Base-by-base conservation (phyloP, 176 grass and related monocot species). In the Puya raimondii region DNA sequence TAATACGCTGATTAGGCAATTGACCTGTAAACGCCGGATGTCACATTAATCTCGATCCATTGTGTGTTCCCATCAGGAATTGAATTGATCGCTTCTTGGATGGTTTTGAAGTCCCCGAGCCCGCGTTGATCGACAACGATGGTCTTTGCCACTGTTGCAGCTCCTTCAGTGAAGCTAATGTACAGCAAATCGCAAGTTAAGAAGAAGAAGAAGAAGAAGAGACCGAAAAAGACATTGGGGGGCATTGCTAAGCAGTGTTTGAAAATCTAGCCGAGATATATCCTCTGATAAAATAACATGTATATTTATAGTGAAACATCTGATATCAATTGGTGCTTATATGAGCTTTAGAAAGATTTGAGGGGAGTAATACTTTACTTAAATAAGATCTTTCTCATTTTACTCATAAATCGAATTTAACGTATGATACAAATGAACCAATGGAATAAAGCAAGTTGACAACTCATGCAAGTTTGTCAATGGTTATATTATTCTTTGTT, bases 1-100 rank as follows among this genome's bases (percentile, higher is more conserved):
- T 33, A 33, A 33, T 5, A 5, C 4, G 29, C 29, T 33, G 29
- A 66, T 64, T 42, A 51, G 68, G 63, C 18, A 57, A 68, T 78
- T 23, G 11, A 75, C 72, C 22, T 76, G 65, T 82, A 81, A 64
- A 23, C 20, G 16, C 79, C 79, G 68, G 64, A 27, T 29, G 48
- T 53, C 16, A 81, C 20, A 12, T 47, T 29, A 64, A 81, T 27
- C 12, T 50, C 51, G 53, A 76, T 75, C 72, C 72, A 81, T 50
- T 75, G 33, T 8, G 9, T 47, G 21, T 81, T 81, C n/a, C 64
- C 64, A 13, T 76, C 72, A 51, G 79, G 72, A 21, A 81, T 50
- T 50, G 79, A 69, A 51, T 81, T 50, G 33, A 81, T 49, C 15
- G 72, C 79, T 17, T 21, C 50, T 51, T 76, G 79, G 70, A 81